Conservation (phyloP, 148 eudicot genomes). For the Chenopodium suecicum region DNA sequence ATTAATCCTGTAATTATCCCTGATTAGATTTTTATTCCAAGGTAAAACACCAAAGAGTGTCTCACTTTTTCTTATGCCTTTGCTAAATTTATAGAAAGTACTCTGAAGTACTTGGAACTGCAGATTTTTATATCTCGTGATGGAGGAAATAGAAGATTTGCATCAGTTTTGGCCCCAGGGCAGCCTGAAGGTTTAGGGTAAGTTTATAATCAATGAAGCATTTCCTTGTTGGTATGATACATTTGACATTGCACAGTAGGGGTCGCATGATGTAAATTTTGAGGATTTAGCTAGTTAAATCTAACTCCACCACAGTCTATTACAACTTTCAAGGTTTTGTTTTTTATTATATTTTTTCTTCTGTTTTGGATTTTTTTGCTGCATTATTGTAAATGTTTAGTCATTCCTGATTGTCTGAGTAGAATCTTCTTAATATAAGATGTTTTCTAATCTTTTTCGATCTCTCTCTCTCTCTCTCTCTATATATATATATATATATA, state of each 20-base stretch:
- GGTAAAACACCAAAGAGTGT: background rate
- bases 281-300: too few relatives aligned
- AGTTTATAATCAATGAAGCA: slow-evolving; percentile 22
- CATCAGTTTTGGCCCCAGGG: slow-evolving; percentile 96
- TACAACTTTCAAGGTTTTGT: too few relatives aligned
- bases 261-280: too few relatives aligned
- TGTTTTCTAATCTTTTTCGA: background rate
- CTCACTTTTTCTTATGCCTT: background rate
- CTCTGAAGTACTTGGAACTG: background rate
- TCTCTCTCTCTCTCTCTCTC: background rate
- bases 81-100: background rate
- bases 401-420: too few relatives aligned
- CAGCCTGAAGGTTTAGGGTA: slow-evolving; percentile 89
- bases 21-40: background rate
- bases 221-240: background rate
- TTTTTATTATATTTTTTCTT: too few relatives aligned
- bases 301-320: too few relatives aligned
- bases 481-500: too few relatives aligned
- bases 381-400: too few relatives aligned
- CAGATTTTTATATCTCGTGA: slow-evolving; percentile 97
- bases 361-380: too few relatives aligned
- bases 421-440: background rate
- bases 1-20: background rate
- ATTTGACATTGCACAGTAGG: too few relatives aligned
- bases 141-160: slow-evolving; percentile 74